Conservation (phyloP, 495 filamentous ascomycete genomes). For the Hypoxylon perforatum region DNA sequence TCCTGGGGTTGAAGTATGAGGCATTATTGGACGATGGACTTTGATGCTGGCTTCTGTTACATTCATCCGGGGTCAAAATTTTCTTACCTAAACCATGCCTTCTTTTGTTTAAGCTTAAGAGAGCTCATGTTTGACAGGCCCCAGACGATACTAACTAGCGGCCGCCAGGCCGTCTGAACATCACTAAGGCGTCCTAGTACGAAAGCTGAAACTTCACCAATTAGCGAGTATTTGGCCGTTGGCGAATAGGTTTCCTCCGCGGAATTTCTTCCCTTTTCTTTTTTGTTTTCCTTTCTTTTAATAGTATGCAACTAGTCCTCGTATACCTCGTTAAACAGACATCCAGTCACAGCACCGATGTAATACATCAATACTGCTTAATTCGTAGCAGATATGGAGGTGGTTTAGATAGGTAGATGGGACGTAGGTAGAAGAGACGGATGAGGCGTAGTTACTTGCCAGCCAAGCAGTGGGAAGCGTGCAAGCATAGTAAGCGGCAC, state of each 20-base stretch:
- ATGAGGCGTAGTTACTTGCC: too few relatives aligned
- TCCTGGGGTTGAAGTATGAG: slow-evolving; percentile 6
- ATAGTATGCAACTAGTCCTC: slow-evolving; percentile 18
- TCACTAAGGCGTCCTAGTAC: slow-evolving; percentile 10
- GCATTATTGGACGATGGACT: slow-evolving; percentile 12
- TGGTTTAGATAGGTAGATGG: too few relatives aligned
- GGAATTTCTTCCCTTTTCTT: slow-evolving; percentile 4
- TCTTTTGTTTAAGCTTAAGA: background rate
- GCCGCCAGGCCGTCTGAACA: slow-evolving; percentile 3
- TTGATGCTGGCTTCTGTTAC: slow-evolving; percentile 13
- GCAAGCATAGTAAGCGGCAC: background rate
- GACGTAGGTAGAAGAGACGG: too few relatives aligned
- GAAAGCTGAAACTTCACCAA: slow-evolving; percentile 26
- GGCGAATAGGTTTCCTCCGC: slow-evolving; percentile 1
- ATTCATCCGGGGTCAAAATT: background rate
- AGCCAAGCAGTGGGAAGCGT: too few relatives aligned
- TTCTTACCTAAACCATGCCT: background rate
- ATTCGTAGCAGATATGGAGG: too few relatives aligned
- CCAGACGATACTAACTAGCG: background rate
- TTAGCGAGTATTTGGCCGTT: slow-evolving; percentile 8
- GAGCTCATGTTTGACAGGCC: background rate
- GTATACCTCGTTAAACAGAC: too few relatives aligned
- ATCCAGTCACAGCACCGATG: too few relatives aligned
- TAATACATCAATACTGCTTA: too few relatives aligned
- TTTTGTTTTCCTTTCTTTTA: background rate